These are phyloP conservation scores for Cryptococcus jaspeensis DNA, from an alignment of 1,284 basidiomycete species.

Conservation along the genomic window DNA sequence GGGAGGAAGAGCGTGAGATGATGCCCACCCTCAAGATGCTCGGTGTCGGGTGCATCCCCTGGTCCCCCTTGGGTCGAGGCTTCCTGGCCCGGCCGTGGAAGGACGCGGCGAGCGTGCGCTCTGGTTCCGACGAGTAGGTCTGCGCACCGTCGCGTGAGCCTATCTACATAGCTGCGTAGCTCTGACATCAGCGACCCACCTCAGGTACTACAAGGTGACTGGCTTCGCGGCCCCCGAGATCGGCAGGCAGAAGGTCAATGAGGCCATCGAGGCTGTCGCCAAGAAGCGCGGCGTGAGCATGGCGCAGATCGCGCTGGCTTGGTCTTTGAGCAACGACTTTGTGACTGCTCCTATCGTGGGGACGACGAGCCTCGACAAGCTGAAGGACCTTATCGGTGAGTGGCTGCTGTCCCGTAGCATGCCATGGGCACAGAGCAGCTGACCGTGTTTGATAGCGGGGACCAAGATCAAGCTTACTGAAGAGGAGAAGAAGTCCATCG, in stretches of 20 bases:
- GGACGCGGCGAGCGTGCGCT: conserved; percentile 21
- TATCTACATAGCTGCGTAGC: background rate
- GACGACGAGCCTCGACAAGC: conserved; percentile 23
- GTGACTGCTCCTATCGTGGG: conserved; percentile 32
- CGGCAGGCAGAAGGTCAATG: conserved; percentile 7
- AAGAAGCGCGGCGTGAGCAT: conserved; percentile 57
- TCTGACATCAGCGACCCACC: background rate
- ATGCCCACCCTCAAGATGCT: conserved; percentile 52
- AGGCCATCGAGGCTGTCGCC: conserved; percentile 55
- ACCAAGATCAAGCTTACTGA: conserved; percentile 55
- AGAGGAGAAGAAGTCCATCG: conserved; percentile 59
- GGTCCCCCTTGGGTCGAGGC: conserved; percentile 27
- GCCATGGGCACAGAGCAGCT: background rate
- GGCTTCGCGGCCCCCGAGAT: conserved; percentile 6
- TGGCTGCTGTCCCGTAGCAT: background rate
- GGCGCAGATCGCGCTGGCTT: conserved; percentile 54
- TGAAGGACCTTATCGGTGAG: conserved; percentile 16
- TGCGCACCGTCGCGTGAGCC: no score
- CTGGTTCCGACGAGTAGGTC: conserved; percentile 22
- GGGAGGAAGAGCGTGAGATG: conserved; percentile 66
- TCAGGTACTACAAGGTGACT: conserved; percentile 15
- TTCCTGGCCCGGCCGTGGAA: conserved; percentile 27
- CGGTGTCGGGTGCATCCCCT: conserved; percentile 36
- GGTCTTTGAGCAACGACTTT: conserved; percentile 16
- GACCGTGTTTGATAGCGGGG: conserved; percentile 15